These are phyloP conservation scores for Salix suchowensis DNA, from an alignment of 345 rosid species.

Conservation along the genomic window DNA sequence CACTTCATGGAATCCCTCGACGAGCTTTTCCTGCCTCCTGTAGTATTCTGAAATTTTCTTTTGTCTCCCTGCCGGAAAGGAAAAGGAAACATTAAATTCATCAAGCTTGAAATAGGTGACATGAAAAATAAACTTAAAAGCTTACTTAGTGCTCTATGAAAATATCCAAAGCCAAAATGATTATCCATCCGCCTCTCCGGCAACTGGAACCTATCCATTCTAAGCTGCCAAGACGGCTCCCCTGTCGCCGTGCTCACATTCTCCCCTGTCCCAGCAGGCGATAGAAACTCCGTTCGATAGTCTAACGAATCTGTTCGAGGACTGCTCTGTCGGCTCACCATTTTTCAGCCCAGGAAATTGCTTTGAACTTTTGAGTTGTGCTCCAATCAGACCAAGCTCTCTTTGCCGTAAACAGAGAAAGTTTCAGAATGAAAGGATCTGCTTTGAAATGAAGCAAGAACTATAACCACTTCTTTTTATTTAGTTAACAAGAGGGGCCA, in stretches of 20 bases:
- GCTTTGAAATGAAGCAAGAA: background rate
- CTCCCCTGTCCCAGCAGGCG: slow-evolving; percentile 30
- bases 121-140: background rate
- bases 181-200: slow-evolving; percentile 27
- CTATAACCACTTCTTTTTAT: background rate
- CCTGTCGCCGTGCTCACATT: background rate
- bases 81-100: background rate
- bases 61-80: slow-evolving; percentile 24
- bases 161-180: slow-evolving; percentile 12
- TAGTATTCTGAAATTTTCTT: slow-evolving; percentile 35
- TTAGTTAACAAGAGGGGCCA: background rate
- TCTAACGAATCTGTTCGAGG: slow-evolving; percentile 13
- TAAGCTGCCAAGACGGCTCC: slow-evolving; percentile 44
- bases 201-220: slow-evolving; percentile 32
- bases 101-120: no score
- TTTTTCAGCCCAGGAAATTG: background rate
- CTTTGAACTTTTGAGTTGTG: background rate
- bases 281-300: slow-evolving; percentile 13
- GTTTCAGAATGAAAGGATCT: background rate
- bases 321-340: background rate
- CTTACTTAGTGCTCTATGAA: slow-evolving; percentile 23
- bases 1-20: slow-evolving; percentile 43
- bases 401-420: background rate
- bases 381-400: background rate
- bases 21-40: slow-evolving; percentile 41